Conservation (phyloP, 2,329 filamentous ascomycete genomes). For the Ophiostoma sp. region DNA sequence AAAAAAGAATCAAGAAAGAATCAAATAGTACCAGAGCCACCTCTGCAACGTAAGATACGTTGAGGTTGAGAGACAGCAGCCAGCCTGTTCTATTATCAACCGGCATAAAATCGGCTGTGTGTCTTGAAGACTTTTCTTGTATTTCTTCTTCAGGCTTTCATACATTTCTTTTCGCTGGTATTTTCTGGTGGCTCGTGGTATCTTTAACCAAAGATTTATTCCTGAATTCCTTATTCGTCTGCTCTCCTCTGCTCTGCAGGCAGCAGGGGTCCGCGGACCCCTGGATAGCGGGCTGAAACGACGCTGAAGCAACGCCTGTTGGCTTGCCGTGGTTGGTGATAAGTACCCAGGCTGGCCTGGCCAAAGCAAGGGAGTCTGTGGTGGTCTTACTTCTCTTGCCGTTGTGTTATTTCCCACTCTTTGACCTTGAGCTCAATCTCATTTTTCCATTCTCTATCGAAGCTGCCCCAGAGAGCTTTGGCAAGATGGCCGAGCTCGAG, state of each 20-base stretch:
- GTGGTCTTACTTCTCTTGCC: background rate
- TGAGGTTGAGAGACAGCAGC: background rate
- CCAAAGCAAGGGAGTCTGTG: constrained; percentile 5
- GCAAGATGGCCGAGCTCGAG: background rate
- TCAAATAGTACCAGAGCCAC: background rate
- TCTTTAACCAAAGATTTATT: background rate
- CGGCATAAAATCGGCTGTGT: constrained; percentile 5
- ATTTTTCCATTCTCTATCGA: background rate
- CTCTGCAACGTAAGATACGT: background rate
- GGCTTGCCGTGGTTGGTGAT: background rate
- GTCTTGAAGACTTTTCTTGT: constrained; percentile 13
- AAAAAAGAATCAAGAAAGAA: background rate
- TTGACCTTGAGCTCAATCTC: background rate
- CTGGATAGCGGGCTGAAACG: constrained; percentile 15
- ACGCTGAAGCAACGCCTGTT: constrained; percentile 8
- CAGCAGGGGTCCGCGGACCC: background rate
- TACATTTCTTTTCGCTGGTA: background rate
- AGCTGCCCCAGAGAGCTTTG: background rate
- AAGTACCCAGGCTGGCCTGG: constrained; percentile 6
- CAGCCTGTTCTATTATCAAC: constrained; percentile 5
- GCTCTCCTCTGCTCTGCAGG: background rate
- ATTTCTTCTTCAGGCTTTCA: background rate
- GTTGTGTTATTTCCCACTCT: background rate
- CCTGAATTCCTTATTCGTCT: background rate
- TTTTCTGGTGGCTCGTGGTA: background rate